Evolutionary conservation across 805 yeast species (phyloP).

Genomic region (Ogataea minuta): DNA sequence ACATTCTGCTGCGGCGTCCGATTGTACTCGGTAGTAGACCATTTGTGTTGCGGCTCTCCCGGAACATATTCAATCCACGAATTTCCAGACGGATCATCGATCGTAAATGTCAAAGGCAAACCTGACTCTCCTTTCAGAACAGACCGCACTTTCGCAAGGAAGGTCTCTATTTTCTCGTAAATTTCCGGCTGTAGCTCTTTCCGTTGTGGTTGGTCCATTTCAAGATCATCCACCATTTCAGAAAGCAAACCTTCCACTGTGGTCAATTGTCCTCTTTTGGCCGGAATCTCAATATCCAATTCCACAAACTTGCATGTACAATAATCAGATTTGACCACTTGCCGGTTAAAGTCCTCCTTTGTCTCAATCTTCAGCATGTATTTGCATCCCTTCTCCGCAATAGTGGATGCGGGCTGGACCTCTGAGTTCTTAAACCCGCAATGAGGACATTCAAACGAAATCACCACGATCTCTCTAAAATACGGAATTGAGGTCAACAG

Average conservation of each 20-base stretch:
- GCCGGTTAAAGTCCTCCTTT: slow-evolving; percentile 77
- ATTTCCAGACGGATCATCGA: slow-evolving; percentile 96
- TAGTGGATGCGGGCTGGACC: slow-evolving; percentile 91
- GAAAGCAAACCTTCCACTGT: slow-evolving; percentile 84
- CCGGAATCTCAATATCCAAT: slow-evolving; percentile 91
- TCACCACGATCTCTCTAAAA: slow-evolving; percentile 84
- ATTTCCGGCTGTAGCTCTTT: slow-evolving; percentile 70
- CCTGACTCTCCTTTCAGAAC: slow-evolving; percentile 65
- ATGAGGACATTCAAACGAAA: slow-evolving; percentile 96
- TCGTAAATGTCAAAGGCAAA: slow-evolving; percentile 71
- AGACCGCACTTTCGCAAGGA: slow-evolving; percentile 58
- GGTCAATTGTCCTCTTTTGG: slow-evolving; percentile 89
- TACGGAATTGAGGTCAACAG: slow-evolving; percentile 87
- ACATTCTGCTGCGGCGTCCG: slow-evolving; percentile 90
- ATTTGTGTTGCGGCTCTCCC: slow-evolving; percentile 83
- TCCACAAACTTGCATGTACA: slow-evolving; percentile 79
- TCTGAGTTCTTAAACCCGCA: slow-evolving; percentile 90
- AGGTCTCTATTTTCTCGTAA: slow-evolving; percentile 69
- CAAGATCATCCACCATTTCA: slow-evolving; percentile 81
- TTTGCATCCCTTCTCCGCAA: slow-evolving; percentile 83
- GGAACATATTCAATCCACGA: slow-evolving; percentile 93
- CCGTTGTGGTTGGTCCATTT: slow-evolving; percentile 79
- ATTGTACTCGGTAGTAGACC: slow-evolving; percentile 79
- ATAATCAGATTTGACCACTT: slow-evolving; percentile 86
- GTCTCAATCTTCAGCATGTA: slow-evolving; percentile 67